Base-by-base conservation (phyloP, 139 green algal genomes). In the Eudorina sp. region DNA sequence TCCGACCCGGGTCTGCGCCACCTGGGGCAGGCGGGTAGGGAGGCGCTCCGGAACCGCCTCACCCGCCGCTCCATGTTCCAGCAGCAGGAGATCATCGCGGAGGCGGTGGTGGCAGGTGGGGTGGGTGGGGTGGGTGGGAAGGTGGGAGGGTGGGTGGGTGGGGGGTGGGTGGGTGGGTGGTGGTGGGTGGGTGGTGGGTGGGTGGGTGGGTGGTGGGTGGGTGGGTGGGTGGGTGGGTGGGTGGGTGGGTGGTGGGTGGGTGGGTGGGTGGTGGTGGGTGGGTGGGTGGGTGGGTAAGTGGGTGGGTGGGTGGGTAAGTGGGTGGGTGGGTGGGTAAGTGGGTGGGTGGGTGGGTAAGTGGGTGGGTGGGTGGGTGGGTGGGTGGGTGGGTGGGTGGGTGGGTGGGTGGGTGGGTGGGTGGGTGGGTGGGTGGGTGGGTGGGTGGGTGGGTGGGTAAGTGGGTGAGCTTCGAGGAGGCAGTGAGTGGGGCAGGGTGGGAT, bases 31-130 rank as follows among this genome's bases (percentile, higher is more conserved):
- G 72, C 84, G 2, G 73, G 72, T n/a, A 51, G 73, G 51, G 73
- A 89, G 19, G 73, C 73, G 84, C 84, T 89, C 34, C 84, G 69
- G 23, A 46, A 76, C 55, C 84, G 38, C 38, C 53, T 84, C 5
- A 72, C 75, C 13, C 53, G 45, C 41, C 79, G 85, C 51, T 85
- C 75, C 46, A 55, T 90, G 11, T 53, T 90, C 31, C 85, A 90
- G 85, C 85, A 90, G 76, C 70, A 90, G 75, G 75, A 90, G 75
- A 85, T 90, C 85, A 83, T 90, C 38, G 85, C 85, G 4, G 62
- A 85, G n/a, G 85, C 85, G 19, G 85, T 90, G 23, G 58, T 76
- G 11, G 29, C 60, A n/a, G 78, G 78, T 85, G 41, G 27, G 70
- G 9, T 18, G 4, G 29, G 69, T 41, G 29, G 64, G 34, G 9